A percentile compares a stretch with the other conserved stretches of the same genome.
Evolutionary conservation across 345 rosid genomes (phyloP).

Genomic region (Aegle marmelos): DNA sequence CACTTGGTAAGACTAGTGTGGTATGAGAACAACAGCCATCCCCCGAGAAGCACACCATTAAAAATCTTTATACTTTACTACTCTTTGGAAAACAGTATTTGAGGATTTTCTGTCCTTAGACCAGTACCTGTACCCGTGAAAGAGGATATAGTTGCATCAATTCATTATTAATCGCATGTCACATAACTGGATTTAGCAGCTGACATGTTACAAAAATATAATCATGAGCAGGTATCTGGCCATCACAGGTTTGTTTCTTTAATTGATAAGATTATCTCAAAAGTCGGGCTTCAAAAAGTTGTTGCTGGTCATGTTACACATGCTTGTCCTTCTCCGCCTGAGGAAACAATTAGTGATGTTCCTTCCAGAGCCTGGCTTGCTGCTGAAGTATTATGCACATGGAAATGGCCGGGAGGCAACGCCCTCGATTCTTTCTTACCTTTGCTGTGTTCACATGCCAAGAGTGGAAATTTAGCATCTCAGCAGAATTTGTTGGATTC

Average conservation of each 20-base stretch:
- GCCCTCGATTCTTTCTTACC: slow-evolving; percentile 73
- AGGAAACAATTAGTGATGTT: slow-evolving; percentile 29
- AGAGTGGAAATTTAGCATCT: slow-evolving; percentile 29
- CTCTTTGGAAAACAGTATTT: not conserved
- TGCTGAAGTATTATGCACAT: slow-evolving; percentile 83
- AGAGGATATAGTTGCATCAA: not conserved
- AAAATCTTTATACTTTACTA: not conserved
- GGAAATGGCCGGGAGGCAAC: slow-evolving; percentile 95
- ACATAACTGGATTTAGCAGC: not conserved
- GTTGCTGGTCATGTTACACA: slow-evolving; percentile 29
- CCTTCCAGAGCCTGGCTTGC: slow-evolving; percentile 80
- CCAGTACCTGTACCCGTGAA: not conserved
- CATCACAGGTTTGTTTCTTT: slow-evolving; percentile 60
- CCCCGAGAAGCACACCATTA: not conserved
- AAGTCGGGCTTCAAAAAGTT: slow-evolving; percentile 61
- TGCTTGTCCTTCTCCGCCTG: slow-evolving; percentile 12
- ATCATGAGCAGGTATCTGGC: slow-evolving; percentile 48
- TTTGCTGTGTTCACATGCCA: slow-evolving; percentile 47
- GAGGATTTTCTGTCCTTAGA: not conserved
- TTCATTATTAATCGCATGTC: not conserved
- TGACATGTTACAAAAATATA: slow-evolving; percentile 13
- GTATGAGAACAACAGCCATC: not conserved
- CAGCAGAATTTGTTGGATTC: slow-evolving; percentile 52
- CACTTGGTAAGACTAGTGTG: not conserved
- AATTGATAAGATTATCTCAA: slow-evolving; percentile 57